Evolutionary conservation across 225 moss, liverwort and hornwort species (phyloP), one percentile per base, ranked within the genome.

Genomic region (Pseudisothecium myosuroides): DNA sequence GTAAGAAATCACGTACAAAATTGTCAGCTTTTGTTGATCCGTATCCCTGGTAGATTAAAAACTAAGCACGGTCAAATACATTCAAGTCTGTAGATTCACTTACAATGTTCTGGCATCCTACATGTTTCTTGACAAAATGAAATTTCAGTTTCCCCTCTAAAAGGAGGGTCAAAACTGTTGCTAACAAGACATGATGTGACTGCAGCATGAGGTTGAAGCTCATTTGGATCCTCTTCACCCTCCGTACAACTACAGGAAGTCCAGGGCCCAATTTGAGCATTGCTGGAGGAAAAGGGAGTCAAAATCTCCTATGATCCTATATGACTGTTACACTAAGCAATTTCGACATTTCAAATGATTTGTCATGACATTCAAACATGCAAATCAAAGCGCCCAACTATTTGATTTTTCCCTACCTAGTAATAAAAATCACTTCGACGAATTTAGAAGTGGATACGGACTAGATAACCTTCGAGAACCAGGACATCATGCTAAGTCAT

Each of bases 371-470:
- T 83, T 80, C 85, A 88, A 64, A 81, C 91, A 82, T 67, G 82
- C 88, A 86, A 91, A 74, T 76, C 67, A 79, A 64, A 82, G 76
- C 68, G 28, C 47, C 87, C 34, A 56, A 81, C 80, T 75, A 43
- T 56, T 78, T 37, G 47, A 12, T 32, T 56, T 69, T 73, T 41
- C 12, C 87, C 86, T 88, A 90, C 55, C 83, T 81, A 66, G 55
- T 49, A 37, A 52, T 66, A 89, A 82, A 82, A 89, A 84, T 77
- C 88, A 88, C 87, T 87, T 89, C 92, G 90, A 90, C 89, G 49
- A 92, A 92, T 92, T 85, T 47, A 85, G 74, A 87, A 80, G 82
- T 47, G 49, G 75, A 47, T 17, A 81, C 28, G 58, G 80, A 41
- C 47, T 58, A 10, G 45, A 52, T 11, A 85, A 72, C 34, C 85